Percentiles rank a stretch among this genome's conserved stretches.
Evolutionary conservation across 257 asterid genomes (phyloP).

Genomic region (Fraxinus quadrangulata): DNA sequence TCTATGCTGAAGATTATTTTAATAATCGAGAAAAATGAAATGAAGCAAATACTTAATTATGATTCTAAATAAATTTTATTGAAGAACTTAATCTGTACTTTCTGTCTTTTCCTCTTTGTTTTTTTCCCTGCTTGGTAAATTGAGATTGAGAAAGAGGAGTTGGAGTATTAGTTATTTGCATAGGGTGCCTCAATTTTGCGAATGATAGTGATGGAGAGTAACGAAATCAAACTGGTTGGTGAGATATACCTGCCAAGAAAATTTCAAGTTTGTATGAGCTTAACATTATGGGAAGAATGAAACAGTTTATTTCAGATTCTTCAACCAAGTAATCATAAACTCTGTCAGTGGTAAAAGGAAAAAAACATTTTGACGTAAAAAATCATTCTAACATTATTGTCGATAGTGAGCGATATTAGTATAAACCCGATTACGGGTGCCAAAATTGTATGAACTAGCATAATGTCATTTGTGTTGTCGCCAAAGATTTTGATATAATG

Average conservation of each 20-base stretch:
- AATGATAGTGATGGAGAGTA: neutral
- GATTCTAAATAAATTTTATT: neutral
- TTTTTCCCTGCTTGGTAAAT: too few relatives aligned
- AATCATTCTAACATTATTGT: too few relatives aligned
- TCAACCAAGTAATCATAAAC: neutral
- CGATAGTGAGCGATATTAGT: too few relatives aligned
- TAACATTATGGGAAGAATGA: neutral
- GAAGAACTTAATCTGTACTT: neutral
- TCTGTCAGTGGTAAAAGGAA: too few relatives aligned
- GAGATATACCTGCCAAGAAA: neutral
- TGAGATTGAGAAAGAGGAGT: neutral
- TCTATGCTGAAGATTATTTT: neutral
- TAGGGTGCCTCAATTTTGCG: neutral
- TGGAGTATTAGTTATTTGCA: neutral
- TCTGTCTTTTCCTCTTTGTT: neutral
- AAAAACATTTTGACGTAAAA: too few relatives aligned
- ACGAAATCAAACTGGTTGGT: neutral
- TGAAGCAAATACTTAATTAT: neutral
- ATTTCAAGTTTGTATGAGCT: neutral
- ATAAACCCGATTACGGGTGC: neutral
- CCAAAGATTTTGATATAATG: slow-evolving; percentile 14
- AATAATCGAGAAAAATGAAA: neutral
- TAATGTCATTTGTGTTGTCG: neutral
- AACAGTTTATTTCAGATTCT: neutral
- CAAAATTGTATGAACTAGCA: neutral